Evolutionary conservation across 371 early-diverging fungal genomes (phyloP), one percentile per base, ranked within the genome.

Genomic region (Nematocida sp.): DNA sequence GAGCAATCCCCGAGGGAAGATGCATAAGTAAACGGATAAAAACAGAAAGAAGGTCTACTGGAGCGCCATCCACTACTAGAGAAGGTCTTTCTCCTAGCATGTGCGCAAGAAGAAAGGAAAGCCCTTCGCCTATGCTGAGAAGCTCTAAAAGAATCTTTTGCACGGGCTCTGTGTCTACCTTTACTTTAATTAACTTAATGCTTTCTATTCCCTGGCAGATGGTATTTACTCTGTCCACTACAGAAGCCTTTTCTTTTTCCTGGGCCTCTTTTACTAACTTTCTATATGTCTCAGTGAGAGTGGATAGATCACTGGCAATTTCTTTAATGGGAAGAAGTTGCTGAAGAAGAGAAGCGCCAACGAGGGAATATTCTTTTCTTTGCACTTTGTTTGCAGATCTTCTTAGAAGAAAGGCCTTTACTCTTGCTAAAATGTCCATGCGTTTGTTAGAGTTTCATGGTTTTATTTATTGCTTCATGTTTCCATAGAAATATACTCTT

Each of bases 391-490:
- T 35, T 28, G 9, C 26, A 7, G 5, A 45, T 40, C 18, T 9
- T 25, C 32, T 45, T 3, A 57, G 57, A 30, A 66, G 54, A 32
- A 66, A 9, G 16, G 51, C 53, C 28, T 56, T 7, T n/a, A 66
- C 23, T 11, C 32, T 9, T 56, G 59, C 66, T 1, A 66, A 42
- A 7, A 68, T 25, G 47, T 68, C 38, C 69, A 68, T 68, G 11
- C 36, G 16, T n/a, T 28, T 28, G 30, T 32, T 28, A n/a, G 7
- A 56, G 9, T 38, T 25, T 18, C 4, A 32, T 56, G 32, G 0
- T 33, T 20, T 28, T n/a, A 35, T n/a, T 7, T n/a, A 13, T 9
- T 56, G 32, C 56, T 1, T 0, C 26, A 30, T 1, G 7, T n/a
- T n/a, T n/a, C n/a, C n/a, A n/a, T n/a, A n/a, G n/a, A n/a, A n/a